Evolutionary conservation across 2,329 filamentous ascomycete genomes (phyloP), one percentile per base, ranked within the genome.

Genomic region (Leptographium lundbergii): DNA sequence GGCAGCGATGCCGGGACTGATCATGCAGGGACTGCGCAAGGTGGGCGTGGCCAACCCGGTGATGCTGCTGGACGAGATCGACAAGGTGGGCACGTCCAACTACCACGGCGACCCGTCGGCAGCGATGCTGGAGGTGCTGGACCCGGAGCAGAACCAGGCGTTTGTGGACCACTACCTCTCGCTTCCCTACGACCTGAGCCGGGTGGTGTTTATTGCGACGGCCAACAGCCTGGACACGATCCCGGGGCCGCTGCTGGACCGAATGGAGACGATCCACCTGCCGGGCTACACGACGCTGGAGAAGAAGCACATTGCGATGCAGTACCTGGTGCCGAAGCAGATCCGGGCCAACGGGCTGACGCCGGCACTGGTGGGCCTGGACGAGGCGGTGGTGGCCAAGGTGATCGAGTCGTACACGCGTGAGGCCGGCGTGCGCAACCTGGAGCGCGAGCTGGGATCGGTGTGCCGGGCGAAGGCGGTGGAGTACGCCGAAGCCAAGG

Each of bases 141-240:
- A 99, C 68, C 94, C 94, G 0, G 94, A 99, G 71, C 94, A 99
- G 74, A 99, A 99, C 69, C 82, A 95, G 72, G 87, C 84, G 11
- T 99, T 99, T 73, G 89, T 86, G 34, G 94, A 99, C 69, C 94
- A 99, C 73, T 99, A 97, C 70, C 84, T 99, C 70, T 91, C 91
- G 67, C 91, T 96, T 63, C 92, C 94, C 0, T 89, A 97, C 64
- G 94, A 99, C 69, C 79, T 99, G 24, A 95, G 90, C 74, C 96
- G 95, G 73, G 89, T 99, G 25, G 80, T 99, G 13, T 99, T 99
- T 74, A 96, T 99, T 67, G 94, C 94, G 7, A 99, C 94, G 0
- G 94, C 94, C 53, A 99, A 99, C 73, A 90, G 83, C 11, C 79
- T 97, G 27, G 92, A 97, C 67, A 96, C 91, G 0, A 99, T 99